Evolutionary conservation across 179 eudicot species (phyloP).

Genomic region (Heliamphora pulchella): DNA sequence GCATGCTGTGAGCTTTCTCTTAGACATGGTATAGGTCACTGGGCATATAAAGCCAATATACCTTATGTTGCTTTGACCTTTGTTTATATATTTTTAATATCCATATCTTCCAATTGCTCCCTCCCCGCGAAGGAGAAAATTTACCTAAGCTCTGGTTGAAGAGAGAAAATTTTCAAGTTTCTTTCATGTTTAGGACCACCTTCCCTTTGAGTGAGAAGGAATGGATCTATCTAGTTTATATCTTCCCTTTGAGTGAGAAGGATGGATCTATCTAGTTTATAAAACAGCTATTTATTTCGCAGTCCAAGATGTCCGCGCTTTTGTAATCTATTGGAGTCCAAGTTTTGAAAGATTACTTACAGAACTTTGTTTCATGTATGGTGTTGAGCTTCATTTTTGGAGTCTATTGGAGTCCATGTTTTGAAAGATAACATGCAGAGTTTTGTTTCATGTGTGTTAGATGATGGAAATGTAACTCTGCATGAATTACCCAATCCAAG

Average conservation of each 20-base stretch:
- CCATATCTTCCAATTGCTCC: neutral
- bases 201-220: neutral
- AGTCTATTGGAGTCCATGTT: constrained; percentile 1
- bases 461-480: neutral
- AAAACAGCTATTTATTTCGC: neutral
- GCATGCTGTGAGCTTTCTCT: constrained; percentile 1
- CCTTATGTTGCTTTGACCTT: neutral
- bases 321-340: neutral
- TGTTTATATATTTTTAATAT: neutral
- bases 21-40: neutral
- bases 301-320: neutral
- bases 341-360: neutral
- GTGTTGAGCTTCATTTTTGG: neutral
- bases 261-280: neutral
- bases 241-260: neutral
- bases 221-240: neutral
- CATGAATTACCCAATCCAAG: neutral
- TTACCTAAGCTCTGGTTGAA: neutral
- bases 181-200: neutral
- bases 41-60: neutral
- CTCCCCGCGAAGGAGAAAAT: no score
- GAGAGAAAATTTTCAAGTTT: neutral
- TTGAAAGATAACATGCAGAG: neutral
- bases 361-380: neutral
- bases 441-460: neutral